Percentiles rank a stretch among this genome's conserved stretches.
Evolutionary conservation across 768 basidiomycete genomes (phyloP).

Genomic region (Rhizopogon roseolus): DNA sequence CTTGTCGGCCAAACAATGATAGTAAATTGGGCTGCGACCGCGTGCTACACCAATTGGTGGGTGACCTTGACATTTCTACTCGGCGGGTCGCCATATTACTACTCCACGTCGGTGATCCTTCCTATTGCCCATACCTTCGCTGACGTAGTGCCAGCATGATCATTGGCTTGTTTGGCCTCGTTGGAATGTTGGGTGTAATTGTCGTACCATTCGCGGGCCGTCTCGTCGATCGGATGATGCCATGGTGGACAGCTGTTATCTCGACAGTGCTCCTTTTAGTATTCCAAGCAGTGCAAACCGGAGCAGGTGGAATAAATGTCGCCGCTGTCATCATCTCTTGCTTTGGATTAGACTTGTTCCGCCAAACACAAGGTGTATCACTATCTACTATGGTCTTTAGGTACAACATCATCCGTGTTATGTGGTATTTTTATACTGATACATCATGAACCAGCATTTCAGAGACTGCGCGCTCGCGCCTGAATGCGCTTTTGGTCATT

Average conservation of each 20-base stretch:
- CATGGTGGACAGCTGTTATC: constrained; percentile 38
- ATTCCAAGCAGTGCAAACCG: constrained; percentile 28
- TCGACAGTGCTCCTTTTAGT: constrained; percentile 26
- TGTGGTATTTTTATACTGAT: neutral
- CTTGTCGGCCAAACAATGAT: constrained; percentile 31
- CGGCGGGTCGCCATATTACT: constrained; percentile 33
- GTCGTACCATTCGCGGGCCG: constrained; percentile 17
- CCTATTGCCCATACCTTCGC: neutral
- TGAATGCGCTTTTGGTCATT: constrained; percentile 21
- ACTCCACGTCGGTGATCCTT: constrained; percentile 23
- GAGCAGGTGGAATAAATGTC: constrained; percentile 32
- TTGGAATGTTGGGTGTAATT: constrained; percentile 37
- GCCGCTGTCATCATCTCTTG: constrained; percentile 35
- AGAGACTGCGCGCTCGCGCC: constrained; percentile 17
- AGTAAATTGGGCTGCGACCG: constrained; percentile 22
- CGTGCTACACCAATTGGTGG: constrained; percentile 32
- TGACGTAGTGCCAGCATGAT: constrained; percentile 20
- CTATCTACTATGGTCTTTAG: neutral
- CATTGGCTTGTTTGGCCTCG: constrained; percentile 45
- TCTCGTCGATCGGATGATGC: constrained; percentile 26
- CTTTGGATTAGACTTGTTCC: constrained; percentile 31
- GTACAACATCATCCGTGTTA: neutral
- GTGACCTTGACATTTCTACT: constrained; percentile 44
- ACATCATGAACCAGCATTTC: constrained; percentile 14
- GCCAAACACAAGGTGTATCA: neutral